Evolutionary conservation across 441 rosid genomes (phyloP).

Genomic region (Corymbia citriodora): DNA sequence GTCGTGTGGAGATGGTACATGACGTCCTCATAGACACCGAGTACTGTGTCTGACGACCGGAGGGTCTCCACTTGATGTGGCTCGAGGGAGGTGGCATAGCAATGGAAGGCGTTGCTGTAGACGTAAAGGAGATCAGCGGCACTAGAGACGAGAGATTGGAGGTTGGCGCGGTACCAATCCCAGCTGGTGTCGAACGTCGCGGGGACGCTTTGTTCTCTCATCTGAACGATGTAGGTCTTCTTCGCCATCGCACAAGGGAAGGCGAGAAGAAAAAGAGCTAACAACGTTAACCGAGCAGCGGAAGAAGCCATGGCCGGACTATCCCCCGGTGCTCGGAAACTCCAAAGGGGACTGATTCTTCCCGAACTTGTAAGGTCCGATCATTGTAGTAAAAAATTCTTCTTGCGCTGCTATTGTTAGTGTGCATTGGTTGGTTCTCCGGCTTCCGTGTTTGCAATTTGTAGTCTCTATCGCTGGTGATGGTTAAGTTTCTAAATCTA

Average conservation of each 20-base stretch:
- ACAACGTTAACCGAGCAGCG: background rate
- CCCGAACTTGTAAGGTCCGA: background rate
- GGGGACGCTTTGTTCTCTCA: background rate
- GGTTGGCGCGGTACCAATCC: constrained; percentile 3
- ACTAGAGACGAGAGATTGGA: background rate
- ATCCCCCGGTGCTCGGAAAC: background rate
- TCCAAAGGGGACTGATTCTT: background rate
- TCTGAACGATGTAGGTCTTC: constrained; percentile 10
- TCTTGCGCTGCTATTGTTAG: background rate
- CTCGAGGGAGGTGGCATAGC: background rate
- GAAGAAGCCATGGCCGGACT: background rate
- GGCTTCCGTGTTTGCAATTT: background rate
- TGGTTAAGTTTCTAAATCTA: background rate
- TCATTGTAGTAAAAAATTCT: background rate
- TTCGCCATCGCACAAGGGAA: background rate
- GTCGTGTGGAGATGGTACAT: constrained; percentile 20
- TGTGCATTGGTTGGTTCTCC: background rate
- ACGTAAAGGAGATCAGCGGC: background rate
- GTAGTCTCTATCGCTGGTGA: too few species aligned
- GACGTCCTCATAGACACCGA: background rate
- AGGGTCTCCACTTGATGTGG: background rate
- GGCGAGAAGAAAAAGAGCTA: background rate
- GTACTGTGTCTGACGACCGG: background rate
- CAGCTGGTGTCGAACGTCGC: background rate
- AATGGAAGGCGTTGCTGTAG: background rate